phyloP scores from a whole-genome alignment of 164 flowering plant species.

The Piper betle region DNA sequence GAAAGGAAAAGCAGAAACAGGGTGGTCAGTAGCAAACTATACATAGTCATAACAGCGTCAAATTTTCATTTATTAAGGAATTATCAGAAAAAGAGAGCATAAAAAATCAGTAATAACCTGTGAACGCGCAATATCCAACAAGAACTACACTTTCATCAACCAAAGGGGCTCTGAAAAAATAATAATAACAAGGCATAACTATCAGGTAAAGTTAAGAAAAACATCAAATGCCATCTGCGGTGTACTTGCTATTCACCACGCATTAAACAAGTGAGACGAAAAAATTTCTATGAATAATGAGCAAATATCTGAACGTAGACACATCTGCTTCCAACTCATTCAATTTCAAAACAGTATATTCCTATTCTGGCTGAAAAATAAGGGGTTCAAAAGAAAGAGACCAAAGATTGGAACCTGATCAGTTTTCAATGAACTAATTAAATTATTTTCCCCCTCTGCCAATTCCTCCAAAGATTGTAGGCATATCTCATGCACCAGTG shows the following conservation, averaged over 20 bases:
- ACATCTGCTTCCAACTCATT: background rate
- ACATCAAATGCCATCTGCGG: background rate
- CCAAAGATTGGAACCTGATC: background rate
- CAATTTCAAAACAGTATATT: no score
- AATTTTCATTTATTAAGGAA: background rate
- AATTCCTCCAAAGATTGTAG: background rate
- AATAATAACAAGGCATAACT: background rate
- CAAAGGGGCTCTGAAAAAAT: constrained; percentile 63
- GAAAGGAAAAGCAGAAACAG: constrained; percentile 7
- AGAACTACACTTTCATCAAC: constrained; percentile 74
- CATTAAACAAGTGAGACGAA: background rate
- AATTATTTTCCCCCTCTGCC: background rate
- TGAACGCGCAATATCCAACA: constrained; percentile 57
- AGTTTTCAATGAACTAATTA: background rate
- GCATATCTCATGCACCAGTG: background rate
- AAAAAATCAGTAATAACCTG: constrained; percentile 36
- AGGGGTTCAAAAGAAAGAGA: no score
- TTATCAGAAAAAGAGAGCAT: background rate
- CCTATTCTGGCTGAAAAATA: background rate
- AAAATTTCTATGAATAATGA: no score
- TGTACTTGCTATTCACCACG: background rate
- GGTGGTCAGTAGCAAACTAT: background rate
- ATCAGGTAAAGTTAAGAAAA: no score
- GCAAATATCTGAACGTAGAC: background rate
- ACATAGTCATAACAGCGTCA: no score